These are phyloP conservation scores for Lagenidium giganteum DNA, from an alignment of 352 stramenopile species.

Conservation along the genomic window DNA sequence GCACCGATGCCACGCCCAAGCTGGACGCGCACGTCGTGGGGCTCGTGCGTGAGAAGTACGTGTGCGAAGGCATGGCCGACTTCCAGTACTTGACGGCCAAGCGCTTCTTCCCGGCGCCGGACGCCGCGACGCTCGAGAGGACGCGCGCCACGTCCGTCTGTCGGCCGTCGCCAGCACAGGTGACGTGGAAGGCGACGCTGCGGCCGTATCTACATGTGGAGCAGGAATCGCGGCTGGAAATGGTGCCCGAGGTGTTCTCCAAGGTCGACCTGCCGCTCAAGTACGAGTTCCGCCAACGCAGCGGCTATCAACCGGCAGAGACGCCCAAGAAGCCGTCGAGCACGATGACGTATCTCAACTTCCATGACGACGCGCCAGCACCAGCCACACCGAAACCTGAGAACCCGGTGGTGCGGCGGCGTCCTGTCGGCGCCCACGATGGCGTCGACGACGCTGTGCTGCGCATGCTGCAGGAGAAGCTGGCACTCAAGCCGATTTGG, in stretches of 20 bases:
- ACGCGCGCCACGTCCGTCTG: no score
- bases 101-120: slow-evolving; percentile 44
- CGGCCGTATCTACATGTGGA: slow-evolving; percentile 48
- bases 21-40: slow-evolving; percentile 48
- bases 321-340: slow-evolving; percentile 58
- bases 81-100: slow-evolving; percentile 79
- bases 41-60: slow-evolving; percentile 70
- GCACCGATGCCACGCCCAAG: slow-evolving; percentile 2
- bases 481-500: slow-evolving; percentile 70
- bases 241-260: slow-evolving; percentile 81
- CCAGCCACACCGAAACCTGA: slow-evolving; percentile 45
- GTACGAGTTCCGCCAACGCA: slow-evolving; percentile 80
- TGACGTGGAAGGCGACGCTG: slow-evolving; percentile 44
- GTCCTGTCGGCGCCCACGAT: slow-evolving; percentile 48
- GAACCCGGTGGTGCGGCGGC: slow-evolving; percentile 36
- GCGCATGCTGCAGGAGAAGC: slow-evolving; percentile 40
- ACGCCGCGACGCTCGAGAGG: slow-evolving; percentile 15
- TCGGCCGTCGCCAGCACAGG: slow-evolving; percentile 35
- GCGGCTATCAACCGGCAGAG: slow-evolving; percentile 59
- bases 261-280: slow-evolving; percentile 79
- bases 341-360: slow-evolving; percentile 78
- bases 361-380: slow-evolving; percentile 54
- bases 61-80: slow-evolving; percentile 83
- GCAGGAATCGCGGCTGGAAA: slow-evolving; percentile 50
- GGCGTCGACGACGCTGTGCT: slow-evolving; percentile 62